These are phyloP conservation scores for Naegleria fowleri DNA, from an alignment of 208 protist species.

Conservation along the genomic window DNA sequence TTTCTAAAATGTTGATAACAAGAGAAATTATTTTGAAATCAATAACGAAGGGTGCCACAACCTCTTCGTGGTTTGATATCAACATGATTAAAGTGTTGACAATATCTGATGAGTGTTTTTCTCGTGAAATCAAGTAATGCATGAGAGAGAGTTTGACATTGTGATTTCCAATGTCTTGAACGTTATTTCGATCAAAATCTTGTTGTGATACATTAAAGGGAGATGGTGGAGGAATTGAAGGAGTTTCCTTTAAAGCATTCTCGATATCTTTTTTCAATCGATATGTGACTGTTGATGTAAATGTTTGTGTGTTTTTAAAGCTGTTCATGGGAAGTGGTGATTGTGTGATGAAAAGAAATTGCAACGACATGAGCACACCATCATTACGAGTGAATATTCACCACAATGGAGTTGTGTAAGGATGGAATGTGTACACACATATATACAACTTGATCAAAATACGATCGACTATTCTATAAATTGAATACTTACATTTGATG, in stretches of 20 bases:
- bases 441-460: no score
- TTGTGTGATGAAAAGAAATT: no score
- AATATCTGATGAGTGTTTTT: not conserved
- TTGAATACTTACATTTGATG: not conserved
- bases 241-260: not conserved
- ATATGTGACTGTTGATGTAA: not conserved
- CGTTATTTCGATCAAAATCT: not conserved
- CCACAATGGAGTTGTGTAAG: no score
- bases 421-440: no score
- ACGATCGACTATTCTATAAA: no score
- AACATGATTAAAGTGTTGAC: not conserved
- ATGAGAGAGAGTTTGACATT: not conserved
- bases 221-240: not conserved
- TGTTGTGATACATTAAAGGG: not conserved
- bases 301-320: not conserved
- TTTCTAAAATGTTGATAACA: not conserved
- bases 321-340: no score
- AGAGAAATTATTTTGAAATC: not conserved
- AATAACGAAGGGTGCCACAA: not conserved
- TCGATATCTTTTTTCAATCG: not conserved
- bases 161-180: not conserved
- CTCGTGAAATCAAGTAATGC: not conserved
- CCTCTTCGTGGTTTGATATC: not conserved
- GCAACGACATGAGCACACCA: no score
- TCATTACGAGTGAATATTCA: no score